phyloP scores from a whole-genome alignment of 1,139 yeast species.

The Yamadazyma atlantica region DNA sequence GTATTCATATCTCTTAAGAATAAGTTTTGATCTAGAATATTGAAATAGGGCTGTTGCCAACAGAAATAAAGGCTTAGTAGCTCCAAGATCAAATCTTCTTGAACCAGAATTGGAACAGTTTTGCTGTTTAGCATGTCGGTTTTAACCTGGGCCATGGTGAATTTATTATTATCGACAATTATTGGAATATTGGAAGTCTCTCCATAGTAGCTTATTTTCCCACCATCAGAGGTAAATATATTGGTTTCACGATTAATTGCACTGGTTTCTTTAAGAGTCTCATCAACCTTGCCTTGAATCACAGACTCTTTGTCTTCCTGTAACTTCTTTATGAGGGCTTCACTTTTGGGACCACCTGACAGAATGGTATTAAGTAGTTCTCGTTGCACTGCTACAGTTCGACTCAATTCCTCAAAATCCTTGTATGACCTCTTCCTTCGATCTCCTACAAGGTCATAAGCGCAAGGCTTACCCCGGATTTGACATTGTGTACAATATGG shows the following conservation, averaged over 20 bases:
- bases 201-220: conserved; percentile 13
- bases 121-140: neutral
- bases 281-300: neutral
- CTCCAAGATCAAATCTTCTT: conserved; percentile 9
- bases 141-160: neutral
- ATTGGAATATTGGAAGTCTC: conserved; percentile 13
- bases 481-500: conserved; percentile 4
- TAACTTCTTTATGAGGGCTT: conserved; percentile 3
- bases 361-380: conserved; percentile 7
- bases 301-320: conserved; percentile 4
- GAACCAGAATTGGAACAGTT: neutral
- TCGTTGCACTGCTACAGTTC: conserved; percentile 4
- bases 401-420: conserved; percentile 7
- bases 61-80: conserved; percentile 11
- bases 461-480: conserved; percentile 1
- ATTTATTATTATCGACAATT: conserved; percentile 3
- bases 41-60: conserved; percentile 14
- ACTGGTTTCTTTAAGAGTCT: neutral
- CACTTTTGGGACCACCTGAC: conserved; percentile 7
- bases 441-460: conserved; percentile 4
- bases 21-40: conserved; percentile 10
- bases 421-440: conserved; percentile 6
- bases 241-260: conserved; percentile 2
- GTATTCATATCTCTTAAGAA: conserved; percentile 13
- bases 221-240: conserved; percentile 9